phyloP scores from a whole-genome alignment of 331 rosid species.

The Acacia pycnantha region DNA sequence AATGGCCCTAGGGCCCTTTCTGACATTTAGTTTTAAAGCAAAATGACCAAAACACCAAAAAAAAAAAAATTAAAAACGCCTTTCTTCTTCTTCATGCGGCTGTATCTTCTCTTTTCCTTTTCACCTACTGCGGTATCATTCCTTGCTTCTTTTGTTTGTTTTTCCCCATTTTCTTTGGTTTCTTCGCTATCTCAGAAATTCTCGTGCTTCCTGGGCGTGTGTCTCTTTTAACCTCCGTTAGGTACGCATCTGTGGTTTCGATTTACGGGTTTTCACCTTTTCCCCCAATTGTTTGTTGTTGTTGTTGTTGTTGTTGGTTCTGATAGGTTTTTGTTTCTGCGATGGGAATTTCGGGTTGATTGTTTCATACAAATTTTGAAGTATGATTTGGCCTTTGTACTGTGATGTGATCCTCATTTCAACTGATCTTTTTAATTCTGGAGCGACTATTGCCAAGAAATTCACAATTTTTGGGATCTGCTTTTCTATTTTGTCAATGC shows the following conservation, averaged over 20 bases:
- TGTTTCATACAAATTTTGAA: not conserved
- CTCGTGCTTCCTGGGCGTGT: slow-evolving; percentile 25
- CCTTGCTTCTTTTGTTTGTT: slow-evolving; percentile 15
- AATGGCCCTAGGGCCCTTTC: too few relatives aligned
- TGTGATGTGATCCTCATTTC: not conserved
- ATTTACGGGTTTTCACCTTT: not conserved
- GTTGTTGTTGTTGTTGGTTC: not conserved
- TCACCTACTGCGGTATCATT: slow-evolving; percentile 33
- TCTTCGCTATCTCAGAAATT: not conserved
- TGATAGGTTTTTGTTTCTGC: slow-evolving; percentile 16
- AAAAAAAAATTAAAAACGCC: not conserved
- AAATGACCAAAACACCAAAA: too few relatives aligned
- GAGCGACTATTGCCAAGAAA: not conserved
- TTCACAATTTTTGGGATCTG: slow-evolving; percentile 18
- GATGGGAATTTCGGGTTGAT: slow-evolving; percentile 9
- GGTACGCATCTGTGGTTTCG: slow-evolving; percentile 29
- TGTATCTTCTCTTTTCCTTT: not conserved
- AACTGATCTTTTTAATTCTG: not conserved
- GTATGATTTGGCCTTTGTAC: not conserved
- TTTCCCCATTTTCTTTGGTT: slow-evolving; percentile 6
- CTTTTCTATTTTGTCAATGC: not conserved
- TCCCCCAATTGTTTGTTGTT: not conserved
- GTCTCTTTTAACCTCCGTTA: slow-evolving; percentile 31
- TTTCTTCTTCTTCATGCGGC: not conserved
- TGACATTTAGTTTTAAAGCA: too few relatives aligned